Evolutionary conservation across 2,329 filamentous ascomycete species (phyloP), one percentile per base, ranked within the genome.

Genomic region (Xylaria digitata): DNA sequence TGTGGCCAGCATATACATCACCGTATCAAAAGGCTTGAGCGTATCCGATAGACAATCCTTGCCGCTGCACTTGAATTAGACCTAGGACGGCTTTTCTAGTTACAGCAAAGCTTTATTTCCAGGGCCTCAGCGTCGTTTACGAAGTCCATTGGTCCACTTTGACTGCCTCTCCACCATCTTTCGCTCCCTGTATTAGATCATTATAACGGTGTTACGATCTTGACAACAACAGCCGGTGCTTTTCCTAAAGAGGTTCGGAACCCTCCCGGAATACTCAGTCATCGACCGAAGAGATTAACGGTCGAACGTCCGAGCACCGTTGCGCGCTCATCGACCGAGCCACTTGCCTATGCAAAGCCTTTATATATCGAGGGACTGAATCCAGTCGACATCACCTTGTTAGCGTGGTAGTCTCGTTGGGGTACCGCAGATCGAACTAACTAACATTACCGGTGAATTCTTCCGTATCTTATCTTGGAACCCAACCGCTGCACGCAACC

Each of bases 401-500:
- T 26, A 49, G 37, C 52, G 42, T 69, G 55, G 56, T 53, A 58
- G 45, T 46, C 34, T 19, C 11, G 8, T 34, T 61, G 23, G 46
- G 37, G 50, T 74, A 66, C 71, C 71, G 66, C 75, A 78, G 70
- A 74, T 76, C 67, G 79, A 77, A 61, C 72, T 72, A 69, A 62
- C 72, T 72, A 69, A 72, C 77, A 62, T 40, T 73, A 72, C 69
- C 73, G 66, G 71, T 74, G 70, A 65, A 75, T 70, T 73, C 73
- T 63, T 70, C 70, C 71, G 48, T 73, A 69, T 73, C 75, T 72
- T 72, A 69, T 73, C 60, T 70, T 73, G 67, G 67, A 72, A 60
- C 66, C 73, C 60, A 63, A 74, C 69, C 72, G 69, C 71, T 76
- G 71, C 71, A 80, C 80, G 78, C 80, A 78, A 75, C 77, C 78